These are phyloP conservation scores for Arthonia radiata DNA, from an alignment of 495 filamentous ascomycete species.

Conservation along the genomic window DNA sequence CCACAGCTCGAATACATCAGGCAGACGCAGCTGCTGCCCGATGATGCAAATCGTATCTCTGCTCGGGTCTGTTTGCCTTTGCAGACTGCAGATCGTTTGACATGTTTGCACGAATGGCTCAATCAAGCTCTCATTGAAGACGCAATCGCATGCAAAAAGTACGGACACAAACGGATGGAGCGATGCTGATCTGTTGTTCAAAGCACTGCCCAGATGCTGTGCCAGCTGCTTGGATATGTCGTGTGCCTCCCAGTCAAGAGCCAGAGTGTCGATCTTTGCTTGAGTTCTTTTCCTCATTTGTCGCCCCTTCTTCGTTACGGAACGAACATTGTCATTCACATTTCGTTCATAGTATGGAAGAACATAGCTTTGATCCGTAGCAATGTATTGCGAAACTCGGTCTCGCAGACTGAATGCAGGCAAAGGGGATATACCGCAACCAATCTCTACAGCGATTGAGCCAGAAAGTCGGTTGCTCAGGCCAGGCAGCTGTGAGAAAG, in stretches of 20 bases:
- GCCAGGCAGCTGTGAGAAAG: too few relatives aligned
- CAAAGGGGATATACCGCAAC: too few relatives aligned
- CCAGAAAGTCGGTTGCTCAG: too few relatives aligned
- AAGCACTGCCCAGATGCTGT: slow-evolving; percentile 11
- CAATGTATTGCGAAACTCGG: slow-evolving; percentile 46
- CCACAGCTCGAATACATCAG: slow-evolving; percentile 70
- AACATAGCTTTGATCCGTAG: slow-evolving; percentile 79
- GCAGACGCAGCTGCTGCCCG: slow-evolving; percentile 63
- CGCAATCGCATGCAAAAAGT: slow-evolving; percentile 54
- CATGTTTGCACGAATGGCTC: slow-evolving; percentile 65
- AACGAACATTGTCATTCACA: slow-evolving; percentile 31
- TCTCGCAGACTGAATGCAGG: too few relatives aligned
- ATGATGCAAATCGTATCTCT: slow-evolving; percentile 43
- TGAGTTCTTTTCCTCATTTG: background rate
- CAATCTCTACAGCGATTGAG: too few relatives aligned
- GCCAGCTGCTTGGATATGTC: slow-evolving; percentile 1
- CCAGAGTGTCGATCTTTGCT: slow-evolving; percentile 18
- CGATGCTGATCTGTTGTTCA: slow-evolving; percentile 11
- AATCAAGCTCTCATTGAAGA: slow-evolving; percentile 73
- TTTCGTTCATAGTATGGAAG: slow-evolving; percentile 50
- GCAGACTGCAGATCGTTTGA: slow-evolving; percentile 43
- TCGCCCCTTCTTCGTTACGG: background rate
- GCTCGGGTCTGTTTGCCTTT: slow-evolving; percentile 6
- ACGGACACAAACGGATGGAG: slow-evolving; percentile 4
- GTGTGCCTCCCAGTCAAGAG: slow-evolving; percentile 48